These are phyloP conservation scores for Syzygium jambos DNA, from an alignment of 345 rosid species.

Conservation along the genomic window DNA sequence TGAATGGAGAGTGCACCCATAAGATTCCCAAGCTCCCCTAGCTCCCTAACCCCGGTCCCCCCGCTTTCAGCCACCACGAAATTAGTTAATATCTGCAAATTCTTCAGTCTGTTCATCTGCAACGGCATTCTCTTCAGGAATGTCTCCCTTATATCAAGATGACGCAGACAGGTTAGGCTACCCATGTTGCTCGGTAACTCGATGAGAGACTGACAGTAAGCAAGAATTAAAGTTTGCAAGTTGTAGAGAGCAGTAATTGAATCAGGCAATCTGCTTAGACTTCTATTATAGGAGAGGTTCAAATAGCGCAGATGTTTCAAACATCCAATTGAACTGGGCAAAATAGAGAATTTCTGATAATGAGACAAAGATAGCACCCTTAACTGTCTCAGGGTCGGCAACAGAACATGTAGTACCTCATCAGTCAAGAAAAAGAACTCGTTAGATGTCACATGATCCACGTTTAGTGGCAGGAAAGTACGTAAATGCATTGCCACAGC, in stretches of 20 bases:
- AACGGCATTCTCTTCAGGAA: slow-evolving; percentile 9
- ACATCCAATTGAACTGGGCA: slow-evolving; percentile 1
- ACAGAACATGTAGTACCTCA: neutral
- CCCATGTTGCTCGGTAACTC: slow-evolving; percentile 8
- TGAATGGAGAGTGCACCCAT: slow-evolving; percentile 10
- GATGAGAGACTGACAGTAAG: neutral
- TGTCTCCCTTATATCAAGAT: slow-evolving; percentile 14
- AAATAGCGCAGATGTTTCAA: slow-evolving; percentile 10
- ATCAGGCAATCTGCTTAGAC: slow-evolving; percentile 2
- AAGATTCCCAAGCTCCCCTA: slow-evolving; percentile 13
- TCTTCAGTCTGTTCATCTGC: neutral
- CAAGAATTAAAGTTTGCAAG: slow-evolving; percentile 14
- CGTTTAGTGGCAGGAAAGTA: neutral
- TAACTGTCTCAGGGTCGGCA: neutral
- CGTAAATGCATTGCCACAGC: neutral
- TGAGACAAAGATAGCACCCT: slow-evolving; percentile 8
- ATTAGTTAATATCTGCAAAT: slow-evolving; percentile 8
- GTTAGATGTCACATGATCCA: neutral
- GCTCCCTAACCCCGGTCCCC: slow-evolving; percentile 1
- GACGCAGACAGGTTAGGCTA: slow-evolving; percentile 6
- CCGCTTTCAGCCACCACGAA: slow-evolving; percentile 10
- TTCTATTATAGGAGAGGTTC: neutral
- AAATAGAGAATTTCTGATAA: neutral
- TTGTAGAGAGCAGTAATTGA: slow-evolving; percentile 2
- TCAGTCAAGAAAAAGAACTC: neutral